phyloP scores from a whole-genome alignment of 495 filamentous ascomycete species.

The Lindgomyces ingoldianus region DNA sequence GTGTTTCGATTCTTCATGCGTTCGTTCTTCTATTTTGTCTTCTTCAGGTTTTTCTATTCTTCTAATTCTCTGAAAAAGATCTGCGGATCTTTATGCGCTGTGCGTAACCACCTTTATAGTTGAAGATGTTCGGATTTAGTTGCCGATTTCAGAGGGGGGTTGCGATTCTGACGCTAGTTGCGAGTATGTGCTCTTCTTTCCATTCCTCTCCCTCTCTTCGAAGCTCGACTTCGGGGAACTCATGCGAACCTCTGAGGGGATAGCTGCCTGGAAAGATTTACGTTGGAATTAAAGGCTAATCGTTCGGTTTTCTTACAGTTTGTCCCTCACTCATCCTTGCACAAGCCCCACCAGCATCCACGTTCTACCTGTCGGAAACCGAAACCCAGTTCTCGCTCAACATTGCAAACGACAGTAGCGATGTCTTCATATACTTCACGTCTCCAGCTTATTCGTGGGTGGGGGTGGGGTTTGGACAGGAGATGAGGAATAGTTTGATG shows the following conservation, averaged over 20 bases:
- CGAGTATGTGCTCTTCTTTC: background rate
- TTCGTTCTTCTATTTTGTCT: background rate
- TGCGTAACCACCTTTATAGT: background rate
- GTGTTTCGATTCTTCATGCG: background rate
- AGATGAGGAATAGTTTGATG: constrained; percentile 32
- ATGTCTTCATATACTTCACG: constrained; percentile 35
- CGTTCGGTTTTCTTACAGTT: background rate
- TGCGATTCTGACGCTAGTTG: background rate
- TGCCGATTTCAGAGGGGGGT: background rate
- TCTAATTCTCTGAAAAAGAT: no score
- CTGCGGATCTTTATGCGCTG: background rate
- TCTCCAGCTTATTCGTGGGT: constrained; percentile 37
- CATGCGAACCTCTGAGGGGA: no score
- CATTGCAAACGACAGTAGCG: constrained; percentile 24
- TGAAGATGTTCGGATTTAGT: background rate
- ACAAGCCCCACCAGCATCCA: constrained; percentile 25
- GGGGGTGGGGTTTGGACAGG: constrained; percentile 29
- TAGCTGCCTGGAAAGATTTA: no score
- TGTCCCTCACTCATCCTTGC: constrained; percentile 11
- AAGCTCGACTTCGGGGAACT: no score
- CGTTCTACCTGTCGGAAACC: constrained; percentile 30
- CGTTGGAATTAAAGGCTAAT: background rate
- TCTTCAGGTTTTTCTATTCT: background rate
- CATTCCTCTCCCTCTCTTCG: background rate
- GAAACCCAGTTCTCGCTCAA: constrained; percentile 36